Evolutionary conservation across 2,329 filamentous ascomycete genomes (phyloP), one percentile per base, ranked within the genome.

Genomic region (Dothistroma septosporum): DNA sequence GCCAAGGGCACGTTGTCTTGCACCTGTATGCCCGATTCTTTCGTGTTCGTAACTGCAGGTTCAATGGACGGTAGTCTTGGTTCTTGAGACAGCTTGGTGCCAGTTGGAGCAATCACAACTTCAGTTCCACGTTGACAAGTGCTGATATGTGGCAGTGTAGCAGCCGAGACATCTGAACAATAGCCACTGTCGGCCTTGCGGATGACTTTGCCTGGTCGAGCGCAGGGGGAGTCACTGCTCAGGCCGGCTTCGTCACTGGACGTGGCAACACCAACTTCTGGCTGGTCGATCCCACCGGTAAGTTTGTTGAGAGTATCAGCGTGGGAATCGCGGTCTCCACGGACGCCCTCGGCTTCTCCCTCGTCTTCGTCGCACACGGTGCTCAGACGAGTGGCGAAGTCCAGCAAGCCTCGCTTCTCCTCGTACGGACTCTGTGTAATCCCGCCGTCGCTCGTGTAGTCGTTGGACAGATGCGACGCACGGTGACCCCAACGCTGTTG

Each of bases 121-220:
- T 11, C 31, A 7, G 5, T 11, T 9, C 31, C 50, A 21, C 8
- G 10, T 21, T 28, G 50, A 22, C 50, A 53, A 32, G 50, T 35
- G 50, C 50, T 53, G 3, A 35, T 35, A 11, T 32, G 33, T 9
- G 53, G 61, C 16, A 21, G 61, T 2, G 71, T 68, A 4, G 63
- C 61, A 54, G 73, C 69, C 6, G 73, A 74, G 5, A 62, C 62
- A 56, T 74, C 70, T 8, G 73, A 74, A 35, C 66, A 69, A 55
- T 75, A 75, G 19, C 73, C 72, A 57, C 73, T 75, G 59, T 75
- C 73, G 14, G 60, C 61, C 53, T 72, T 69, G 33, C 54, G 60
- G 19, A 60, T 55, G 50, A 55, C 57, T 12, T 31, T 50, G 47
- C 16, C n/a, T 48, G 21, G 31, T 33, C 57, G 53, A 14, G 28